Conservation (phyloP, 352 stramenopile genomes). For the Thraustochytrium sp. region DNA sequence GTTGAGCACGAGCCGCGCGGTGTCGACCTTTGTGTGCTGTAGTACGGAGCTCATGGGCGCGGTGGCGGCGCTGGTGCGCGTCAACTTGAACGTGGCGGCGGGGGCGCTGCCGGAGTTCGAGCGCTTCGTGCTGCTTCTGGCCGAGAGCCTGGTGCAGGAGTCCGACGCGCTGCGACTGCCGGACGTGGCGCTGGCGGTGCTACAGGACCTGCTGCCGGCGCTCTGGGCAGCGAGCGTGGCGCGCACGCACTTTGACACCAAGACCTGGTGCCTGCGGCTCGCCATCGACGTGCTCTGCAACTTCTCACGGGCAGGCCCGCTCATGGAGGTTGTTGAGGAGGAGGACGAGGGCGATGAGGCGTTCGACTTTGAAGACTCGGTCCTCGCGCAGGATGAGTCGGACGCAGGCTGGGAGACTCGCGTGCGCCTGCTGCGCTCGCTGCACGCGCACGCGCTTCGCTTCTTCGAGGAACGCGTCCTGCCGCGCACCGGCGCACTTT, state of each 20-base stretch:
- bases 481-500: not conserved
- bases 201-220: not conserved
- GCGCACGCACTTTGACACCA: not conserved
- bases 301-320: not conserved
- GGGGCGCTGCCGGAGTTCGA: not conserved
- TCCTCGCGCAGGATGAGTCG: not conserved
- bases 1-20: not conserved
- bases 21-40: not conserved
- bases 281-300: conserved; percentile 6
- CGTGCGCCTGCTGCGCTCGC: not conserved
- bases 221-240: not conserved
- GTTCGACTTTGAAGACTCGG: not conserved
- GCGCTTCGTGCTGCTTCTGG: not conserved
- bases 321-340: not conserved
- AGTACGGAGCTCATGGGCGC: not conserved
- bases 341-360: not conserved
- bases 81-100: not conserved
- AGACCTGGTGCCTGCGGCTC: not conserved
- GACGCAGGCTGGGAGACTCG: not conserved
- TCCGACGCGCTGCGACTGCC: not conserved
- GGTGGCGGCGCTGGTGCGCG: not conserved
- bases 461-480: not conserved
- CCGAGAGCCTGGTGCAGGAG: not conserved
- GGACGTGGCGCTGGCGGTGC: not conserved
- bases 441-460: not conserved